Evolutionary conservation across 345 rosid species (phyloP), one percentile per base, ranked within the genome.

Genomic region (Trapa incisa): DNA sequence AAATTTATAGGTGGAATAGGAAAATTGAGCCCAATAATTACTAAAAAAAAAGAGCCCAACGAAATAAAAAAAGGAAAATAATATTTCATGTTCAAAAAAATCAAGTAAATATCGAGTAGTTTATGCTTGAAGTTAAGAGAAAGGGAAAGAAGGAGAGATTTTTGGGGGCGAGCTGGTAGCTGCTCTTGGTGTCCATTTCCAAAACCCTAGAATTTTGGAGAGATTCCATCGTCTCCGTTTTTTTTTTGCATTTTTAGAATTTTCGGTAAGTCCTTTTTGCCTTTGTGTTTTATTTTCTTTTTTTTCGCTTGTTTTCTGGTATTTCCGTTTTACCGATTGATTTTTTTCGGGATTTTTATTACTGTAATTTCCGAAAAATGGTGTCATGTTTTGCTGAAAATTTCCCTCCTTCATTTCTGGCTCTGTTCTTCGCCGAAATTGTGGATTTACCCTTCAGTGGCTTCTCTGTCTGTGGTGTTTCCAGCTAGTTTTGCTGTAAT

Each of bases 141-240:
- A 33, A 22, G 61, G 16, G 35, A 33, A 22, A 60, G 61, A 69
- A 69, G 36, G 42, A 56, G 43, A 4, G 22, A 47, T 50, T 47
- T 37, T 47, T 69, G 32, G 0, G 56, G 38, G 37, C 14, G 11
- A 58, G 35, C 3, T 9, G 13, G 63, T 32, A 35, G 66, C 60
- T 62, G 66, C 39, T 62, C 66, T 36, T 35, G 13, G 54, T 61
- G 57, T 61, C 67, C 15, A 35, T 62, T 62, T 62, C 47, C 65
- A 37, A 15, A 69, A 69, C 72, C 72, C 72, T 69, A 69, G 72
- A 61, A 69, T 33, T 58, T 69, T 69, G 47, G 2, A 41, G 66
- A 52, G 45, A 43, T 65, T 71, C 65, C 67, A 12, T 58, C 39
- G 5, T 56, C 74, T 66, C 65, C 58, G 65, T 13, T 56, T n/a